A percentile compares a stretch with the other conserved stretches of the same genome.
Evolutionary conservation across 805 yeast species (phyloP).

Genomic region (Zygotorulaspora florentina): DNA sequence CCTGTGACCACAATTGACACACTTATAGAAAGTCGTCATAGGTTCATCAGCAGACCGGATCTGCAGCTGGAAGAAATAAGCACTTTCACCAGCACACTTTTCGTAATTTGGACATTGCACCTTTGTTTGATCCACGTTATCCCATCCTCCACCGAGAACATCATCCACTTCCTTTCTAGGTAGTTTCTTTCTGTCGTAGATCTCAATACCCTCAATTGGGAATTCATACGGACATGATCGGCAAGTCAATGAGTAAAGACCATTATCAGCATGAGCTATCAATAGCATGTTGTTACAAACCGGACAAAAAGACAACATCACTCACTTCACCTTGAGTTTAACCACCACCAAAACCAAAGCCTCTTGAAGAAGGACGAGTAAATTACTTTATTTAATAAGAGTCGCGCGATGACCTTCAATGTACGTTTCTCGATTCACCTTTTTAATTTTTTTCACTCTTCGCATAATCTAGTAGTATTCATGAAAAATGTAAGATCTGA

Average conservation of each 20-base stretch:
- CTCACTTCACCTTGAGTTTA: not conserved
- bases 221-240: conserved; percentile 95
- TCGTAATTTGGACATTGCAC: conserved; percentile 86
- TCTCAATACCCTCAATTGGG: conserved; percentile 75
- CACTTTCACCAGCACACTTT: conserved; percentile 80
- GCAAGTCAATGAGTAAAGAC: conserved; percentile 71
- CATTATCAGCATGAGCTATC: conserved; percentile 55
- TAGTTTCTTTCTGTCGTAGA: conserved; percentile 79
- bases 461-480: too few relatives aligned
- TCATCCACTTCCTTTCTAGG: conserved; percentile 92
- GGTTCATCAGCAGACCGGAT: conserved; percentile 99
- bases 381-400: too few relatives aligned
- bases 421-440: too few relatives aligned
- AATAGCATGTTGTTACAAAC: conserved; percentile 88
- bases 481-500: too few relatives aligned
- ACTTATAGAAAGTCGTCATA: conserved; percentile 96
- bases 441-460: too few relatives aligned
- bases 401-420: too few relatives aligned
- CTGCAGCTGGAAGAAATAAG: conserved; percentile 94
- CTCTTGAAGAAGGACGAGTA: too few relatives aligned
- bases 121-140: conserved; percentile 92
- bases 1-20: conserved; percentile 87
- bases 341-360: too few relatives aligned
- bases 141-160: conserved; percentile 98
- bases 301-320: conserved; percentile 92